phyloP scores from a whole-genome alignment of 192 early-diverging fungal genomes.

The Pilobolus umbonatus region DNA sequence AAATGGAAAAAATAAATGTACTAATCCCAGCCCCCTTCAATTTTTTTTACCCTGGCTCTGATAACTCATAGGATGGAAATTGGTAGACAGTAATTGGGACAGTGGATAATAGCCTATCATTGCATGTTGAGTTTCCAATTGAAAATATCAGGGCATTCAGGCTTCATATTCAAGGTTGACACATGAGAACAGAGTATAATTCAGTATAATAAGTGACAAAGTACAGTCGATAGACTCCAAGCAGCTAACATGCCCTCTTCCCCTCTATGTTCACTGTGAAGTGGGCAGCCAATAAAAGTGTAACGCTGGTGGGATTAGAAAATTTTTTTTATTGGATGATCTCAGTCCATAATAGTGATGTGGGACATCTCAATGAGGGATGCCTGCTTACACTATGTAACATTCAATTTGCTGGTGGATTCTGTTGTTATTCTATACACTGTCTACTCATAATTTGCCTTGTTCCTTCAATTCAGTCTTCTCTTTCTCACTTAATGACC shows the following conservation, averaged over 20 bases:
- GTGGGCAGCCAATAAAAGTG: not conserved
- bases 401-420: too few species aligned
- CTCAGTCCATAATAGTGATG: not conserved
- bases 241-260: too few species aligned
- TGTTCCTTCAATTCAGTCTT: constrained; percentile 25
- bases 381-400: too few species aligned
- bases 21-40: not conserved
- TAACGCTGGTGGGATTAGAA: not conserved
- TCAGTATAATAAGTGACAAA: too few species aligned
- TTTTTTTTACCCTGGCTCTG: constrained; percentile 4
- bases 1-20: not conserved
- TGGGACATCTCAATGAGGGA: too few species aligned
- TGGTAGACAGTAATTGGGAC: too few species aligned
- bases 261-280: not conserved
- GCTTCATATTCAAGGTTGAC: too few species aligned
- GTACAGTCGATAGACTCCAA: too few species aligned
- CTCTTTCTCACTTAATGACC: constrained; percentile 23
- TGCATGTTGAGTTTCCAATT: too few species aligned
- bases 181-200: too few species aligned
- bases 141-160: too few species aligned
- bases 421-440: not conserved
- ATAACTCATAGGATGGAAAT: not conserved
- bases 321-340: not conserved
- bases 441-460: constrained; percentile 9
- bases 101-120: too few species aligned